Base-by-base conservation (phyloP, 2,329 filamentous ascomycete species). In the Penicillium hordei region DNA sequence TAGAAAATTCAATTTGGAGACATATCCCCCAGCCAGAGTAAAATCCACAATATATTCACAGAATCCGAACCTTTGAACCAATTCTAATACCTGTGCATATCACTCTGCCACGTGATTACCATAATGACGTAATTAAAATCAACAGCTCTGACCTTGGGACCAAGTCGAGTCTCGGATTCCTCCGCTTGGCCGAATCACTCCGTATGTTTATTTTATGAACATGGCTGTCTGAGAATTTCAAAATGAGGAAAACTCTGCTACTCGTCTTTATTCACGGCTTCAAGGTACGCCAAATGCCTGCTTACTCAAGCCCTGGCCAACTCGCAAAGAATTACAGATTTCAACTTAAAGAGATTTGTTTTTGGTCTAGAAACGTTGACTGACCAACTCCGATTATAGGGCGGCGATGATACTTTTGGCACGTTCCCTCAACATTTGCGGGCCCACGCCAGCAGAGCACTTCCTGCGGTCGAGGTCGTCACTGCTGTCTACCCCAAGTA, bases 221-320 rank as follows among this genome's bases (percentile, higher is more conserved):
- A 52, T 59, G 46, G 27, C 38, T 19, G 8, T 23, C n/a, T 46
- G 19, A 33, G 21, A 10, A 33, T 17, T 19, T 4, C 40, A 71
- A 60, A 55, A 79, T 79, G 78, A 75, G 71, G 59, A 80, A 79
- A 61, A 79, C 76, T 57, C 65, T 80, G 40, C 68, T 80, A 46
- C 67, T 80, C 42, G 78, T 79, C 46, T 80, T 79, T 57, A 78
- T 81, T 31, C 78, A 81, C 58, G 78, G 78, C 39, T 81, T 81
- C 66, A 78, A 79, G 72, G 78, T 80, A 64, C 39, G 69, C 34
- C 15, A 19, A 21, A 31, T 53, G 15, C 33, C 43, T 27, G 19
- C 21, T 19, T 27, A 25, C 17, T 57, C 31, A 27, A 27, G 15
- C 19, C 31, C 33, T 27, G 34, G 25, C 49, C 42, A 33, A 54